Evolutionary conservation across 441 rosid species (phyloP).

Genomic region (Arabidopsis hybrid): DNA sequence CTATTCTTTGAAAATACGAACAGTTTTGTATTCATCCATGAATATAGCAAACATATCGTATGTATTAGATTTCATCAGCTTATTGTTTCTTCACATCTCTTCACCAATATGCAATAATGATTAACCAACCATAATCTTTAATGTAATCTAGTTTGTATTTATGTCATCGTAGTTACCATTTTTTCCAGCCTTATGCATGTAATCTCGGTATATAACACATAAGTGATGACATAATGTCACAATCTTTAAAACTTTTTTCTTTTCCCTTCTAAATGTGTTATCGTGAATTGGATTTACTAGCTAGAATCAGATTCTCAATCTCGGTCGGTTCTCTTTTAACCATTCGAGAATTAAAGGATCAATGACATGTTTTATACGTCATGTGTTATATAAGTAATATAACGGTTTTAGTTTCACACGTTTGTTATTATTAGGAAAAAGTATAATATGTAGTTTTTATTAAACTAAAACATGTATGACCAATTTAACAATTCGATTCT

Average conservation of each 20-base stretch:
- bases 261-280: background rate
- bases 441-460: background rate
- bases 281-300: background rate
- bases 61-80: too few species aligned
- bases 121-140: too few species aligned
- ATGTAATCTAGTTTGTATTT: background rate
- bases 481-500: conserved; percentile 35
- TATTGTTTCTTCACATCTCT: too few species aligned
- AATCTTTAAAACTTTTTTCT: too few species aligned
- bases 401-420: conserved; percentile 5
- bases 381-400: background rate
- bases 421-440: background rate
- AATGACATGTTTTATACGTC: background rate
- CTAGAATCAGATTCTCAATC: conserved; percentile 29
- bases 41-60: too few species aligned
- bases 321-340: background rate
- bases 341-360: background rate
- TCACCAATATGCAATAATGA: too few species aligned
- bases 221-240: background rate
- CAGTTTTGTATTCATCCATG: too few species aligned
- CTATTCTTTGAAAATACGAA: too few species aligned
- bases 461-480: conserved; percentile 28
- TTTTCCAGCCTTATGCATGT: background rate
- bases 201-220: background rate
- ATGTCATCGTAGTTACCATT: background rate